Base-by-base conservation (phyloP, 1,139 yeast genomes). In the Candida pseudoviswanathii region DNA sequence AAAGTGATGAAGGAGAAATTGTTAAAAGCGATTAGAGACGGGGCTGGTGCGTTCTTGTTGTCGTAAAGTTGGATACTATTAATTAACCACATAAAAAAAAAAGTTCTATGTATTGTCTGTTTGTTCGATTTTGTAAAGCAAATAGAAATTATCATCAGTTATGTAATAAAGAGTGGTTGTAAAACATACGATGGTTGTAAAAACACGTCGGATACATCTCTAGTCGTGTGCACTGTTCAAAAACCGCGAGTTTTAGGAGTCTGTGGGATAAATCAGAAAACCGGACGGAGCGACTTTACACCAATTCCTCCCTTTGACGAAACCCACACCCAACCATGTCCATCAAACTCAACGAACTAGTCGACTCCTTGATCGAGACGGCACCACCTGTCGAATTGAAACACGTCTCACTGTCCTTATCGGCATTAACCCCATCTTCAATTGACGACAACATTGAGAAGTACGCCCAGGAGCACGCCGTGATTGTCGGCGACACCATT, bases 21-120 rank as follows among this genome's bases (percentile, higher is more conserved):
- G 47, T 64, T 89, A 32, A 89, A 87, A 63, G 84, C 96, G 0
- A 90, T 94, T 45, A 81, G 82, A 51, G 78, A 91, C 0, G 90
- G 84, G 9, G 91, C 97, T 0, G 89, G 97, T 2, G 94, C 94
- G 66, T 97, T 92, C 60, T 72, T 92, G 53, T 84, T 91, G 6
- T 56, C 41, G 11, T 37, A 37, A 25, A 11, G 11, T 9, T 4
- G 24, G 4, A 21, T 36, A 22, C 21, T 32, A 33, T 11, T 16
- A 16, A 16, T 16, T 16, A 16, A 16, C 16, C 16, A 16, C 16
- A 16, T 16, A 16, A 11, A 33, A 5, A 7, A 3, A 33, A 33
- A 33, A 33, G 37, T 33, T 33, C n/a, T 32, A 32, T 32, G 16
- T 5, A 32, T 32, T 11, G 7, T 11, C 7, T 33, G 9, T 33